These are phyloP conservation scores for Colletotrichum sp. DNA, from an alignment of 2,329 filamentous ascomycete genomes.

Conservation along the genomic window DNA sequence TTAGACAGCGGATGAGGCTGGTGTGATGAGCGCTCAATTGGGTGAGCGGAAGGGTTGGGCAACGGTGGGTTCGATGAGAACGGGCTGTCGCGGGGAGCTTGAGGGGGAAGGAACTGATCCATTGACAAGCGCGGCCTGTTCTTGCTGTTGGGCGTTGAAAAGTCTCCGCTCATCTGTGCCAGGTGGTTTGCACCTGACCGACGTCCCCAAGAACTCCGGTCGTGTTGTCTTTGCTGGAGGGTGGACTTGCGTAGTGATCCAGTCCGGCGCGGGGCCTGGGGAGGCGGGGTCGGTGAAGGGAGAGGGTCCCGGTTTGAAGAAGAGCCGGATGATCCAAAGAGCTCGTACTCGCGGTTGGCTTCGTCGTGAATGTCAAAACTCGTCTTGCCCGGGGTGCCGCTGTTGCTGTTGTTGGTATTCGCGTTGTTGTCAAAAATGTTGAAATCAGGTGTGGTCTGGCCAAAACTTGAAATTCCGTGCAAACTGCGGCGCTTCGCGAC, in stretches of 20 bases:
- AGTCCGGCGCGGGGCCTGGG: constrained; percentile 68
- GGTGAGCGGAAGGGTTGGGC: constrained; percentile 59
- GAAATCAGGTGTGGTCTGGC: constrained; percentile 60
- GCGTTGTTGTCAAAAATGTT: constrained; percentile 75
- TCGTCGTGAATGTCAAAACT: constrained; percentile 52
- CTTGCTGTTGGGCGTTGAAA: constrained; percentile 60
- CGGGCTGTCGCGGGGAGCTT: constrained; percentile 64
- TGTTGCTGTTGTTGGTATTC: constrained; percentile 44
- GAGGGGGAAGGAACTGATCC: constrained; percentile 76
- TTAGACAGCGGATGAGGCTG: constrained; percentile 85
- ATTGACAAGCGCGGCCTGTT: constrained; percentile 77
- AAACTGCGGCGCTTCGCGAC: constrained; percentile 90
- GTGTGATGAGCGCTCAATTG: constrained; percentile 48
- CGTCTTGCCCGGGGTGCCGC: constrained; percentile 39
- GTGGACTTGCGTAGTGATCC: constrained; percentile 87
- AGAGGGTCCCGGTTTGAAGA: constrained; percentile 42
- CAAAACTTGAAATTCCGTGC: constrained; percentile 72
- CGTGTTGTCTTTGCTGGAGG: constrained; percentile 80
- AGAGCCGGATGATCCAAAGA: constrained; percentile 41
- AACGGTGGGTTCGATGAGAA: constrained; percentile 62
- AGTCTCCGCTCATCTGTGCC: constrained; percentile 56
- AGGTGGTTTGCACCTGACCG: constrained; percentile 63
- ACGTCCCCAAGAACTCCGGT: constrained; percentile 68
- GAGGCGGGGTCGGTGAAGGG: constrained; percentile 51
- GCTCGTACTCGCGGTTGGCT: constrained; percentile 56